Conservation (phyloP, 2,329 filamentous ascomycete species). For the Chaetoscypha palmicola region DNA sequence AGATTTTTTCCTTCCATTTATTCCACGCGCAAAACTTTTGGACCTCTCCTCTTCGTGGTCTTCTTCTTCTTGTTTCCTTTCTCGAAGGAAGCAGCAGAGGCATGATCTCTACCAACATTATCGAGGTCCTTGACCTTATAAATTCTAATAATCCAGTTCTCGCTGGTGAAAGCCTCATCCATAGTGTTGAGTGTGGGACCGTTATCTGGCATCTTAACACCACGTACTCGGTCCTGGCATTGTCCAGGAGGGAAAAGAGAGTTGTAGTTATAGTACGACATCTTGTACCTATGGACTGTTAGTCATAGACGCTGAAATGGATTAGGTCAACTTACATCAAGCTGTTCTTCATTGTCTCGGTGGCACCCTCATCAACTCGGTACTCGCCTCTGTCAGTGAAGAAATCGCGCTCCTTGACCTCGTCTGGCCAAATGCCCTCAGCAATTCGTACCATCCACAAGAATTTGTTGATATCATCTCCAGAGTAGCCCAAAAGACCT, state of each 20-base stretch:
- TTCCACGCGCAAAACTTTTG: slow-evolving; percentile 65
- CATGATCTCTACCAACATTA: slow-evolving; percentile 87
- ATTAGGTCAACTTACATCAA: slow-evolving; percentile 67
- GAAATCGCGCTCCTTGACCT: slow-evolving; percentile 94
- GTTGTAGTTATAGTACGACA: slow-evolving; percentile 99
- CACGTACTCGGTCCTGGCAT: slow-evolving; percentile 82
- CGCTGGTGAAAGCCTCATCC: slow-evolving; percentile 96
- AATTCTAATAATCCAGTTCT: slow-evolving; percentile 99
- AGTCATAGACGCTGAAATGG: slow-evolving; percentile 15
- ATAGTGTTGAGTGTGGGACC: slow-evolving; percentile 80
- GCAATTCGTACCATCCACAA: slow-evolving; percentile 99
- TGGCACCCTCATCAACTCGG: slow-evolving; percentile 85
- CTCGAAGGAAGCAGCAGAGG: slow-evolving; percentile 61
- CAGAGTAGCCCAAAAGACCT: slow-evolving; percentile 91
- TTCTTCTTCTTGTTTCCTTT: slow-evolving; percentile 82
- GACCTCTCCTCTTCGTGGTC: slow-evolving; percentile 62
- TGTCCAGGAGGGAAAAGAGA: slow-evolving; percentile 86
- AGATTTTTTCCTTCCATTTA: slow-evolving; percentile 35
- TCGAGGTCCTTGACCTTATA: slow-evolving; percentile 99
- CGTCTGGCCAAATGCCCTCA: slow-evolving; percentile 99
- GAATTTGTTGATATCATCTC: slow-evolving; percentile 99
- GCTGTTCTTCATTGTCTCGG: slow-evolving; percentile 97
- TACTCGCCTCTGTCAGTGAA: slow-evolving; percentile 94
- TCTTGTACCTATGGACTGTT: slow-evolving; percentile 76
- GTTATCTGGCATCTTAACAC: slow-evolving; percentile 70